Evolutionary conservation across 2,329 filamentous ascomycete genomes (phyloP).

Genomic region (Ophiostoma himal-ulmi): DNA sequence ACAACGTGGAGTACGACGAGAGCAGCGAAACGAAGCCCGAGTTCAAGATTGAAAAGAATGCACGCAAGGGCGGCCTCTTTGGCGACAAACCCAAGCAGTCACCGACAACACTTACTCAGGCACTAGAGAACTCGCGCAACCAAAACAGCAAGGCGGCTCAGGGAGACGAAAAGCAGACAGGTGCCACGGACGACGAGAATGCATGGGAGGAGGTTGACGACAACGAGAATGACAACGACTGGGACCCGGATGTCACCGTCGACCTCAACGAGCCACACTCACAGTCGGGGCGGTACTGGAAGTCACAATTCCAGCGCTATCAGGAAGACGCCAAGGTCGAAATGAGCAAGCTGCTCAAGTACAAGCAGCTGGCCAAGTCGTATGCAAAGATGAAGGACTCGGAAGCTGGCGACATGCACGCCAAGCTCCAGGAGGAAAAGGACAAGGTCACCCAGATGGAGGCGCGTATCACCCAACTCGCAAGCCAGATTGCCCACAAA

Average conservation of each 20-base stretch:
- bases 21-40: slow-evolving; percentile 32
- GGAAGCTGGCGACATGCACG: slow-evolving; percentile 60
- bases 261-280: slow-evolving; percentile 70
- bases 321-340: slow-evolving; percentile 65
- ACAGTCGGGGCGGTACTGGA: slow-evolving; percentile 74
- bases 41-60: slow-evolving; percentile 26
- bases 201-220: slow-evolving; percentile 50
- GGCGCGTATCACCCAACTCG: slow-evolving; percentile 53
- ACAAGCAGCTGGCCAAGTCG: slow-evolving; percentile 72
- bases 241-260: slow-evolving; percentile 57
- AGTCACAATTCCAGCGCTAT: slow-evolving; percentile 68
- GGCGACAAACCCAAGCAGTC: slow-evolving; percentile 23
- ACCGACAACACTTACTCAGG: slow-evolving; percentile 41
- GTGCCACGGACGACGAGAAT: slow-evolving; percentile 33
- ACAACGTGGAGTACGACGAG: slow-evolving; percentile 46
- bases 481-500: slow-evolving; percentile 46
- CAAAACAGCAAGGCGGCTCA: slow-evolving; percentile 26
- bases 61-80: slow-evolving; percentile 25
- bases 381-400: slow-evolving; percentile 73
- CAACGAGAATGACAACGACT: slow-evolving; percentile 31
- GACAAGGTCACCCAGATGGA: slow-evolving; percentile 61
- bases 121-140: slow-evolving; percentile 40
- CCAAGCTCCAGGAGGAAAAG: slow-evolving; percentile 63
- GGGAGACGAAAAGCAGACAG: slow-evolving; percentile 18
- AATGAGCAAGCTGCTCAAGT: slow-evolving; percentile 70